These are phyloP conservation scores for Eucalyptus polybractea DNA, from an alignment of 345 rosid genomes.

Conservation along the genomic window DNA sequence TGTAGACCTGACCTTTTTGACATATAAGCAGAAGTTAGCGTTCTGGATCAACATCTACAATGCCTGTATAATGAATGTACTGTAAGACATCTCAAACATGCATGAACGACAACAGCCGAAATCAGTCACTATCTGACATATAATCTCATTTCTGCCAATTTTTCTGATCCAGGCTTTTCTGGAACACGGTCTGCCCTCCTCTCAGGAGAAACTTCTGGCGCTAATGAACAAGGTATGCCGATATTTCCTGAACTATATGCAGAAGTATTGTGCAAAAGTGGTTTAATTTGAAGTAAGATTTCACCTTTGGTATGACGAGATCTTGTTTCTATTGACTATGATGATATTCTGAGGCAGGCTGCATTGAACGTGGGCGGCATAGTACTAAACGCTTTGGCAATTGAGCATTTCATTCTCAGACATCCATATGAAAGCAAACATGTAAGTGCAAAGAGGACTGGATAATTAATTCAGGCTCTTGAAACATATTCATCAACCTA, in stretches of 20 bases:
- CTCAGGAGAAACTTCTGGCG: slow-evolving; percentile 59
- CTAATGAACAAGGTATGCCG: slow-evolving; percentile 72
- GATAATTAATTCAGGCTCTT: background rate
- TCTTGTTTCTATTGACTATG: background rate
- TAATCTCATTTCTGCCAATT: background rate
- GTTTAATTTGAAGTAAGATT: background rate
- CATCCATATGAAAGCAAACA: slow-evolving; percentile 56
- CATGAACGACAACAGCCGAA: background rate
- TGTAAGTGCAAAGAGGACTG: slow-evolving; percentile 23
- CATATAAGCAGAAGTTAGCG: slow-evolving; percentile 88
- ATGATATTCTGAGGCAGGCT: slow-evolving; percentile 26
- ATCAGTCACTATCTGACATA: background rate
- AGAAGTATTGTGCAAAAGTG: background rate
- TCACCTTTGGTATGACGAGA: background rate
- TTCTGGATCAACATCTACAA: slow-evolving; percentile 91
- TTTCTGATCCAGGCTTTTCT: slow-evolving; percentile 54
- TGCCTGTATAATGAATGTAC: slow-evolving; percentile 93
- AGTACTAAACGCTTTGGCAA: slow-evolving; percentile 80
- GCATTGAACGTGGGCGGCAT: slow-evolving; percentile 78
- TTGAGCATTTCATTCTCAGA: slow-evolving; percentile 85
- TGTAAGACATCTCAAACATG: slow-evolving; percentile 19
- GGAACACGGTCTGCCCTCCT: slow-evolving; percentile 77
- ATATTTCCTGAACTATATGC: background rate
- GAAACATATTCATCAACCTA: background rate
- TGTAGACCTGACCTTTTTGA: slow-evolving; percentile 59